Conservation (phyloP, 2,329 filamentous ascomycete species). For the Ilyonectria destructans region DNA sequence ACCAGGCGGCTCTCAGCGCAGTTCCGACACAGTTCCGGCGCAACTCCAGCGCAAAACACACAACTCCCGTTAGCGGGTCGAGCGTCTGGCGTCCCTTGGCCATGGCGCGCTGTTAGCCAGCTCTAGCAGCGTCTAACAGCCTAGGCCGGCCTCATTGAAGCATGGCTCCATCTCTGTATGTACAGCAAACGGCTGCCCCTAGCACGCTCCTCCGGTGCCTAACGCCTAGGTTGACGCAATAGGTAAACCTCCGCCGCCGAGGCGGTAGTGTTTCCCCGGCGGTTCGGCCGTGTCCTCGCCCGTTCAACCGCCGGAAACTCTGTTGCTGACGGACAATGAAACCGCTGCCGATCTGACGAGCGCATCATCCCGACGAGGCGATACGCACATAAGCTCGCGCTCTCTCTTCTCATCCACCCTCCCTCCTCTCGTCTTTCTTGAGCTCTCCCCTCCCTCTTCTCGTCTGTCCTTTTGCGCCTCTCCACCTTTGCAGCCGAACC, state of each 20-base stretch:
- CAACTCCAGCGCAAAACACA: constrained; percentile 8
- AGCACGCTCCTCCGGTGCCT: constrained; percentile 1
- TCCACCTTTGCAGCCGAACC: constrained; percentile 26
- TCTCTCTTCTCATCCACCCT: neutral
- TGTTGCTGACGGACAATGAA: neutral
- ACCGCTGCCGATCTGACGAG: constrained; percentile 5
- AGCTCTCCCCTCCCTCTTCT: constrained; percentile 23
- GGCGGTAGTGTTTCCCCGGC: neutral
- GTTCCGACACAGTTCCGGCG: constrained; percentile 17
- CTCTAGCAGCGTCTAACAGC: constrained; percentile 1
- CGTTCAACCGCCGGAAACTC: constrained; percentile 30
- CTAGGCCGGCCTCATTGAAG: constrained; percentile 32
- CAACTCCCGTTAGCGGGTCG: neutral
- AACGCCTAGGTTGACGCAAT: neutral
- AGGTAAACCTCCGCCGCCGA: constrained; percentile 23
- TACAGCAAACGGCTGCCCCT: neutral
- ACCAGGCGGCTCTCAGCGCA: neutral
- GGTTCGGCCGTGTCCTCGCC: constrained; percentile 16
- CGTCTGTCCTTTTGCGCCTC: constrained; percentile 18
- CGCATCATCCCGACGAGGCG: neutral
- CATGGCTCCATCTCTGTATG: constrained; percentile 4
- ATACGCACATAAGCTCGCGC: neutral
- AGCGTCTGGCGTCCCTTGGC: neutral
- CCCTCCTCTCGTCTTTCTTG: constrained; percentile 8
- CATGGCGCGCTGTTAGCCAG: constrained; percentile 23